These are phyloP conservation scores for Xylariaceae sp. DNA, from an alignment of 2,329 filamentous ascomycete genomes.

Conservation along the genomic window DNA sequence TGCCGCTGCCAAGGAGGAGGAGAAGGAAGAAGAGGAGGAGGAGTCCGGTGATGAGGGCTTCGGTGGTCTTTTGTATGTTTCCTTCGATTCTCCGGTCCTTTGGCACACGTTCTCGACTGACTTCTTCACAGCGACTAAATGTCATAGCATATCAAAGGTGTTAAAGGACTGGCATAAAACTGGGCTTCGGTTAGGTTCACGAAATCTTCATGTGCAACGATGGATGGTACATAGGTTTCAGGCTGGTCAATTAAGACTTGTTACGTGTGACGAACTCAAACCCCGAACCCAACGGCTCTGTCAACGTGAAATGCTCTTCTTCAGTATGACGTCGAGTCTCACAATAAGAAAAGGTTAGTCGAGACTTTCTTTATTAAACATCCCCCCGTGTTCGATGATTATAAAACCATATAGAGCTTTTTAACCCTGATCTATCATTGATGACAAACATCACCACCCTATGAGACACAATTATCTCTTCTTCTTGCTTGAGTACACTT, in stretches of 20 bases:
- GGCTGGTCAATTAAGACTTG: constrained; percentile 40
- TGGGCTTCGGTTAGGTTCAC: constrained; percentile 43
- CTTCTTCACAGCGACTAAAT: constrained; percentile 49
- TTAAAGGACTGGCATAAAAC: constrained; percentile 37
- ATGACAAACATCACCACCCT: constrained; percentile 56
- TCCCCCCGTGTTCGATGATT: constrained; percentile 47
- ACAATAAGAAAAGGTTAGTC: constrained; percentile 42
- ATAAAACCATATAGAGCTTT: constrained; percentile 59
- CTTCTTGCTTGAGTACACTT: constrained; percentile 4
- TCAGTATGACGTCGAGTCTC: constrained; percentile 1
- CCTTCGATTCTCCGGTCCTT: background rate
- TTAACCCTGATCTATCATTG: constrained; percentile 60
- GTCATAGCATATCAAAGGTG: constrained; percentile 35
- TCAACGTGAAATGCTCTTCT: constrained; percentile 25
- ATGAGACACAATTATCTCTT: constrained; percentile 44
- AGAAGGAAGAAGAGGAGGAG: constrained; percentile 63
- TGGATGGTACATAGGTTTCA: constrained; percentile 44
- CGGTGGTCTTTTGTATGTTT: constrained; percentile 71
- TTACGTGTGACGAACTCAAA: constrained; percentile 25
- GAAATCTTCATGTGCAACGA: constrained; percentile 28
- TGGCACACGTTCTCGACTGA: constrained; percentile 33
- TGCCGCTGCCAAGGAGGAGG: constrained; percentile 47
- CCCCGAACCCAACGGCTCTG: background rate
- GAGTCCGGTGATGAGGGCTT: constrained; percentile 69
- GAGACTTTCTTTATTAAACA: constrained; percentile 11